Evolutionary conservation across 75 land plant genomes (phyloP).

Genomic region (Chamaecyparis obtusa): DNA sequence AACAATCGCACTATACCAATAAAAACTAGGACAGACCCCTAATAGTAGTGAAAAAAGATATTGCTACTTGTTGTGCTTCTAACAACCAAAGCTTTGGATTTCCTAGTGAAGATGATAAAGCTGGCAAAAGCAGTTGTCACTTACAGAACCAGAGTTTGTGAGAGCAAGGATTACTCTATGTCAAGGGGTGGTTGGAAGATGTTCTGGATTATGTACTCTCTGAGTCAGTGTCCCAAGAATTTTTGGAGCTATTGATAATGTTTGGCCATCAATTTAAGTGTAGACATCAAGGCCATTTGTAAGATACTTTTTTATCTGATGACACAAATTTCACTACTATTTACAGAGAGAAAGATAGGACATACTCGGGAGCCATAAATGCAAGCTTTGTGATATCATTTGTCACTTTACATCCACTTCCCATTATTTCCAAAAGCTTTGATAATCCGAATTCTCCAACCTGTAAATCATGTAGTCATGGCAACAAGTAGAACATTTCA

Average conservation of each 20-base stretch:
- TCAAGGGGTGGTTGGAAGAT: not conserved
- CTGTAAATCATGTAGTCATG: not conserved
- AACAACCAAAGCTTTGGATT: not conserved
- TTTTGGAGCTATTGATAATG: not conserved
- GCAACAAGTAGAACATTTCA: not conserved
- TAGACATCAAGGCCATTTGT: not conserved
- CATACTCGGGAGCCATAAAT: conserved; percentile 3
- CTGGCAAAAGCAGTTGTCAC: too few species aligned
- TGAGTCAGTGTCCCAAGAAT: not conserved
- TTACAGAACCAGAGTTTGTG: not conserved
- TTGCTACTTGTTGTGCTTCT: not conserved
- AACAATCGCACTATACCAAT: too few species aligned
- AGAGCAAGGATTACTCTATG: not conserved
- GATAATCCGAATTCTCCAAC: not conserved
- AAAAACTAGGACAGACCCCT: not conserved
- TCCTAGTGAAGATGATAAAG: too few species aligned
- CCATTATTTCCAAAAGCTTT: conserved; percentile 1
- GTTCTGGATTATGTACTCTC: not conserved
- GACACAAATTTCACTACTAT: not conserved
- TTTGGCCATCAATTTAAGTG: not conserved
- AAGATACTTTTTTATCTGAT: not conserved
- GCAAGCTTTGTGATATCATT: not conserved
- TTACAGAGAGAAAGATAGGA: not conserved
- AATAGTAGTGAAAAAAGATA: not conserved
- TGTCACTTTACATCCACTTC: not conserved